A percentile compares a stretch with the other conserved stretches of the same genome.
Conservation (phyloP, 371 early-diverging fungal species). For the Mucor racemosus region DNA sequence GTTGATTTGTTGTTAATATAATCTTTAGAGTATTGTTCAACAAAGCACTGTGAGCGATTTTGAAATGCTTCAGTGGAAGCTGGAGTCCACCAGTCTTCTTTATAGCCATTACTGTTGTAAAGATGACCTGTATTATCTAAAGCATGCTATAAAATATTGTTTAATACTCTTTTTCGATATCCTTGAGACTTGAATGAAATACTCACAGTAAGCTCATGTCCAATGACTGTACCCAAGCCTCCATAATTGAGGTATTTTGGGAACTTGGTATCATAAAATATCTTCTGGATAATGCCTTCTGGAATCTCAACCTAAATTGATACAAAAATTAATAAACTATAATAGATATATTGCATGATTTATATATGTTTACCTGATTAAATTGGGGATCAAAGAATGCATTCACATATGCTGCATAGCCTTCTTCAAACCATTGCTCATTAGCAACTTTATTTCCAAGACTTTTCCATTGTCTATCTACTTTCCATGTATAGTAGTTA, state of each 20-base stretch:
- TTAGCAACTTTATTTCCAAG: background rate
- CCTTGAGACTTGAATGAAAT: background rate
- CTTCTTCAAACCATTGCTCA: conserved; percentile 38
- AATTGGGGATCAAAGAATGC: conserved; percentile 53
- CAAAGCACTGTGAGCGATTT: conserved; percentile 59
- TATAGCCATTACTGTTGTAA: conserved; percentile 46
- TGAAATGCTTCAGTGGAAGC: conserved; percentile 49
- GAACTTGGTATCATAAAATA: conserved; percentile 40
- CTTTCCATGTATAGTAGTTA: background rate
- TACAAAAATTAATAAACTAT: too few species aligned
- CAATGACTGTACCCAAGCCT: conserved; percentile 56
- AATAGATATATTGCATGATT: too few species aligned
- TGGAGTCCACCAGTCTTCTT: conserved; percentile 68
- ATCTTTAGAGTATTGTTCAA: conserved; percentile 63
- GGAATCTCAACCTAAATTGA: conserved; percentile 54
- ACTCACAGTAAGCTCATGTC: conserved; percentile 64
- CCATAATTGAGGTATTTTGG: conserved; percentile 65
- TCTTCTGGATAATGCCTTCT: conserved; percentile 55
- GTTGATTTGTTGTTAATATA: conserved; percentile 27
- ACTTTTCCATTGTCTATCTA: background rate
- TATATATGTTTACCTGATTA: conserved; percentile 26
- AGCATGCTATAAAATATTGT: conserved; percentile 33
- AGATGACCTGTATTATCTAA: conserved; percentile 54
- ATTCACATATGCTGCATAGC: conserved; percentile 56
- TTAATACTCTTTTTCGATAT: background rate